Conservation (phyloP, 192 early-diverging fungal species). For the Entomortierella beljakovae region DNA sequence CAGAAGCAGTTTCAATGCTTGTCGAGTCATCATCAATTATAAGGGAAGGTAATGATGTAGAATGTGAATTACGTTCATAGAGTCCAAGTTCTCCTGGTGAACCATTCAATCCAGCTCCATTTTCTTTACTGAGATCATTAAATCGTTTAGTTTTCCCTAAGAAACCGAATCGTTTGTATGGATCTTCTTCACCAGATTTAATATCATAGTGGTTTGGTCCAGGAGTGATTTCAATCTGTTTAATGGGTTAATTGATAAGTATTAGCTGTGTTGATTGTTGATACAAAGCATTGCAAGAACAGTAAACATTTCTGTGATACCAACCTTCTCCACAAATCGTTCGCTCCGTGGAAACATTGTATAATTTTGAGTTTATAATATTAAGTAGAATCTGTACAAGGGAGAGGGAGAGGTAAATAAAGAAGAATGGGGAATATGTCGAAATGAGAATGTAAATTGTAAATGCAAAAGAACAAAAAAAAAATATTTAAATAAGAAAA, state of each 20-base stretch:
- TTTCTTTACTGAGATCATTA: conserved; percentile 1
- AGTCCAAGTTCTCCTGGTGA: background rate
- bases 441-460: conserved; percentile 7
- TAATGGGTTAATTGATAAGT: background rate
- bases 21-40: conserved; percentile 31
- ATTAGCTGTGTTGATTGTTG: background rate
- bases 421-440: background rate
- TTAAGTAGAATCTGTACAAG: too few relatives aligned
- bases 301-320: background rate
- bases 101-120: background rate
- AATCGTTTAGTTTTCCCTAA: conserved; percentile 49
- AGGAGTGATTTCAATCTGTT: conserved; percentile 45
- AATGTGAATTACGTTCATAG: conserved; percentile 23
- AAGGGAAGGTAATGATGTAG: conserved; percentile 27
- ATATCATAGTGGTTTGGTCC: conserved; percentile 51
- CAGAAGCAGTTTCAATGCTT: conserved; percentile 24
- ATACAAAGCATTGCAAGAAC: background rate
- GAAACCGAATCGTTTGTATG: conserved; percentile 50
- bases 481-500: conserved; percentile 7
- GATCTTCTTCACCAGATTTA: conserved; percentile 30
- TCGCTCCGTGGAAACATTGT: conserved; percentile 52
- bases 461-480: background rate
- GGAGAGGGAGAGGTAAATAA: background rate
- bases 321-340: conserved; percentile 53
- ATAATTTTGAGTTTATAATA: background rate